Evolutionary conservation across 345 rosid species (phyloP), one percentile per base, ranked within the genome.

Genomic region (Aethionema arabicum): DNA sequence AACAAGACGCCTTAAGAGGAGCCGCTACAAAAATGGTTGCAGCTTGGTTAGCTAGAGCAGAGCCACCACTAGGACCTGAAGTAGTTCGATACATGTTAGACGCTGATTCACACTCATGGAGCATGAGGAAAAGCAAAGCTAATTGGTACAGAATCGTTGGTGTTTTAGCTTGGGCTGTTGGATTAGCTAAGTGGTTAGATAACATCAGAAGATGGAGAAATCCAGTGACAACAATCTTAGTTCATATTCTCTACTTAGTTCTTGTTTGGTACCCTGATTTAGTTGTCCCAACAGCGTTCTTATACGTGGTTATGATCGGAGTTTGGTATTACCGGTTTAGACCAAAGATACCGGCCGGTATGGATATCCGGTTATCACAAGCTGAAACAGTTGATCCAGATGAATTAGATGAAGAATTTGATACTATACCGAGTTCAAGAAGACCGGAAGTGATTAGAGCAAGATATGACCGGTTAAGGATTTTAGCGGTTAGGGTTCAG

Each of bases 241-340:
- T 93, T 61, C 99, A 93, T 52, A 35, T 90, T 30, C 62, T 93
- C 11, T 93, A 87, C 14, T 58, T 93, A 61, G 97, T 93, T 6
- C 95, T 93, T 8, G 99, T 93, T 32, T 93, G 99, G 97, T 93
- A 81, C 70, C 97, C 97, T 41, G 97, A 93, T 69, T 75, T 93
- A 77, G 70, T 84, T 2, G 91, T 90, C 32, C 99, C 99, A 0
- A 93, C 99, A 0, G 97, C 82, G n/a, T 85, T 83, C 66, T 52
- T 93, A 2, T 93, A 93, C 47, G 76, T 93, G 30, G 84, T 81
- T 29, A 50, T 93, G 72, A 90, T 90, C 36, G 99, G 97, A 4
- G 77, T 90, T 13, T 93, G 99, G 99, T 93, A 93, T 61, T 90
- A 85, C 50, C 66, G 99, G 71, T 93, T 93, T 52, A 73, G 90